Evolutionary conservation across 805 yeast species (phyloP).

Genomic region (Kodamaea neixiangensis): DNA sequence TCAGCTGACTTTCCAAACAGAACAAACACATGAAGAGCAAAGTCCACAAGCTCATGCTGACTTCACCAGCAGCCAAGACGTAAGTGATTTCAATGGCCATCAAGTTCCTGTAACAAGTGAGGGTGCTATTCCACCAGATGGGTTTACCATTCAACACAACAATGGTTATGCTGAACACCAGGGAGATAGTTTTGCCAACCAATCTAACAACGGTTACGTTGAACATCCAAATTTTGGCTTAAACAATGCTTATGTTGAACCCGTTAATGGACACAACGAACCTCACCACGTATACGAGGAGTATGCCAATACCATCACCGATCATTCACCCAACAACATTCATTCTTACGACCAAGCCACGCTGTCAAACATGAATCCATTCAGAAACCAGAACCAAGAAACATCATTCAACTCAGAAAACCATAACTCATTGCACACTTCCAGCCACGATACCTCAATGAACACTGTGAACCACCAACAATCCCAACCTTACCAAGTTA

Average conservation of each 20-base stretch:
- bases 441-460: background rate
- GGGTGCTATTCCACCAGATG: too few species aligned
- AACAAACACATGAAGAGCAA: background rate
- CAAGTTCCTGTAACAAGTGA: background rate
- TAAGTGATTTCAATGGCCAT: background rate
- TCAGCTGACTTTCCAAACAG: background rate
- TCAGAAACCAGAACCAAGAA: background rate
- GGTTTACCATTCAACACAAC: too few species aligned
- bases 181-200: background rate
- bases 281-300: background rate
- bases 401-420: background rate
- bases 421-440: background rate
- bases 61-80: background rate
- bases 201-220: background rate
- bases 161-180: too few species aligned
- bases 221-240: background rate
- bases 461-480: background rate
- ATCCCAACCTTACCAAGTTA: background rate
- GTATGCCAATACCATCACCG: background rate
- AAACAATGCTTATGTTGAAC: too few species aligned
- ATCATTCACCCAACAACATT: background rate
- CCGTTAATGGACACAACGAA: background rate
- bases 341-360: background rate
- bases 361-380: background rate
- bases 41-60: background rate